Evolutionary conservation across 768 basidiomycete species (phyloP).

Genomic region (Trametes cinnabarina): DNA sequence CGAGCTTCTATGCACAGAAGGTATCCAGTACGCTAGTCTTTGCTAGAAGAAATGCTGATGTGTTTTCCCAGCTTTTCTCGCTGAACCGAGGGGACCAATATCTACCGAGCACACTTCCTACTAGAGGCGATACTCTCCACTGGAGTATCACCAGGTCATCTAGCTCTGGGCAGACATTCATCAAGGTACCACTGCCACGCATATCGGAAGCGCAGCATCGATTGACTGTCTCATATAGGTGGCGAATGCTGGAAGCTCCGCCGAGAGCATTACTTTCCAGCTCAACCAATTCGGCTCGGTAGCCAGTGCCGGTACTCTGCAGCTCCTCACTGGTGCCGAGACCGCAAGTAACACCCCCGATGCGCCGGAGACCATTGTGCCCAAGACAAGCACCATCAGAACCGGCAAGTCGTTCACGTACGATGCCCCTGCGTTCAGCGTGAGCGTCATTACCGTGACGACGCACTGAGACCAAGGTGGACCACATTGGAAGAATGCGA

Average conservation of each 20-base stretch:
- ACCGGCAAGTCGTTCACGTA: constrained; percentile 55
- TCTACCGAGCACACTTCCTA: constrained; percentile 60
- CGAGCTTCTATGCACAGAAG: constrained; percentile 63
- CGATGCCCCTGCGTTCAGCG: constrained; percentile 48
- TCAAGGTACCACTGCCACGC: constrained; percentile 45
- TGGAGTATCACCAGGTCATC: constrained; percentile 54
- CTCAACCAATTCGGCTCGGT: constrained; percentile 51
- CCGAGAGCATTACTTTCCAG: constrained; percentile 44
- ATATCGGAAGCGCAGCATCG: too few relatives aligned
- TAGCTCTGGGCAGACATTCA: constrained; percentile 43
- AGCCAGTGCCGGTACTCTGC: constrained; percentile 41
- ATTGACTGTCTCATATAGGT: constrained; percentile 37
- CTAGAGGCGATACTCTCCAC: constrained; percentile 45
- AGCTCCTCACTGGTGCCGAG: constrained; percentile 48
- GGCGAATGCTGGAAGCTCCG: constrained; percentile 46
- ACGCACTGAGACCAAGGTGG: constrained; percentile 12
- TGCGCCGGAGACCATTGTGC: constrained; percentile 47
- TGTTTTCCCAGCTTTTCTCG: constrained; percentile 52
- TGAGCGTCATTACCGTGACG: constrained; percentile 36
- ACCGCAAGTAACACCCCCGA: constrained; percentile 56
- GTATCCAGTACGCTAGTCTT: constrained; percentile 29
- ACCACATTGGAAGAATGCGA: too few relatives aligned
- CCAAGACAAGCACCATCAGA: constrained; percentile 42
- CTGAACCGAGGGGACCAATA: constrained; percentile 60
- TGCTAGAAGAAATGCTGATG: not conserved